These are phyloP conservation scores for Scedosporium apiospermum DNA, from an alignment of 2,329 filamentous ascomycete genomes.

Conservation along the genomic window DNA sequence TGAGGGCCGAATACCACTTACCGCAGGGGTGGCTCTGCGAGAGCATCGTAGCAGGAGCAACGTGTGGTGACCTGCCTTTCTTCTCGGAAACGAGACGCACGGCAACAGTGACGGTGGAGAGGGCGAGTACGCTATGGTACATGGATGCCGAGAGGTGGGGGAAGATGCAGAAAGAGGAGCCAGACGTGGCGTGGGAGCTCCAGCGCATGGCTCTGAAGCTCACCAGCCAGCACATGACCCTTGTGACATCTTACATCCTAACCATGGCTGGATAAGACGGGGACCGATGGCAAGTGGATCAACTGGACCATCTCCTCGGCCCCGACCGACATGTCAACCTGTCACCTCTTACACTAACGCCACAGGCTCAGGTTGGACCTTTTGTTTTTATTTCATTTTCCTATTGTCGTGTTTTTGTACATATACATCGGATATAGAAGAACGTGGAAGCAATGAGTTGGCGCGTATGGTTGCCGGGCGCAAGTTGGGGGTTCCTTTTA, in stretches of 20 bases:
- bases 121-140: conserved; percentile 73
- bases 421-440: not conserved
- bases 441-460: not conserved
- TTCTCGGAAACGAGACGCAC: conserved; percentile 86
- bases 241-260: conserved; percentile 49
- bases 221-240: conserved; percentile 83
- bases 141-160: conserved; percentile 65
- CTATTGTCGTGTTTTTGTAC: not conserved
- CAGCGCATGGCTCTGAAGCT: conserved; percentile 83
- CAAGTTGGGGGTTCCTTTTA: not conserved
- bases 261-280: conserved; percentile 34
- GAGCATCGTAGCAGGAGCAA: conserved; percentile 87
- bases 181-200: conserved; percentile 74
- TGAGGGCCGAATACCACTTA: conserved; percentile 82
- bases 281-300: no score
- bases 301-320: no score
- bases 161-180: conserved; percentile 59
- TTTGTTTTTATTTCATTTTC: not conserved
- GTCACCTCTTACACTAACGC: no score
- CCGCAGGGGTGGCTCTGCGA: conserved; percentile 86
- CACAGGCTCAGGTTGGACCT: not conserved
- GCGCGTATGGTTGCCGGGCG: not conserved
- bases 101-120: conserved; percentile 75
- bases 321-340: no score
- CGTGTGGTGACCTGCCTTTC: conserved; percentile 92